Evolutionary conservation across 345 rosid species (phyloP), one percentile per base, ranked within the genome.

Genomic region (Corchorus olitorius): DNA sequence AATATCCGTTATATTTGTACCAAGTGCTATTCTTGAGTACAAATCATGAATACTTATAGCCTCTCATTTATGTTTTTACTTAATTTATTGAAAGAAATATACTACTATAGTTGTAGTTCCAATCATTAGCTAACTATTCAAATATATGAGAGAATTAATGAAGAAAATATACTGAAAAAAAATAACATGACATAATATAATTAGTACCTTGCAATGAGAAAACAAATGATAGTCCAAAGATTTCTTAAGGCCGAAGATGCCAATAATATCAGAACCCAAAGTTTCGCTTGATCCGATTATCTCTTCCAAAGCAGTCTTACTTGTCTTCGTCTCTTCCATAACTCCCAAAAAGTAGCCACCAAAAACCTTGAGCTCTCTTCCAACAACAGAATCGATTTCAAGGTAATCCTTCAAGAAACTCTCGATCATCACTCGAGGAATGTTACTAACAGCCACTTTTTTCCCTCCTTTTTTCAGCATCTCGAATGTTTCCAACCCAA

Each of bases 381-480:
- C 98, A 3, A 88, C 75, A 62, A 89, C 92, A 65, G 39, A 81
- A 17, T 89, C 93, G 72, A 89, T 81, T 52, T 84, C 91, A 67
- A 91, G 46, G 67, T 91, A 90, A 70, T 92, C 89, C 81, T 76
- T 91, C 82, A 91, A 80, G 83, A 92, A 89, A 53, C 87, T 86
- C 59, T 94, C 94, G 49, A 94, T 82, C 97, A 94, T 91, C 33
- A 90, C 87, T 62, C 77, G 84, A 49, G 98, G 97, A 71, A 91
- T 60, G 68, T 83, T 79, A 70, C 88, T 92, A 16, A 91, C 85
- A 0, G 81, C 97, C 10, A 89, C 81, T 12, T 66, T 89, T 81
- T 75, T 89, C 46, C 86, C 88, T 4, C 83, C 84, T 77, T 65
- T 80, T 70, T 81, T 85, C 81, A 86, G 68, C 53, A 90, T 88